Conservation (phyloP, 768 basidiomycete genomes). For the Pulveroboletus sp. region DNA sequence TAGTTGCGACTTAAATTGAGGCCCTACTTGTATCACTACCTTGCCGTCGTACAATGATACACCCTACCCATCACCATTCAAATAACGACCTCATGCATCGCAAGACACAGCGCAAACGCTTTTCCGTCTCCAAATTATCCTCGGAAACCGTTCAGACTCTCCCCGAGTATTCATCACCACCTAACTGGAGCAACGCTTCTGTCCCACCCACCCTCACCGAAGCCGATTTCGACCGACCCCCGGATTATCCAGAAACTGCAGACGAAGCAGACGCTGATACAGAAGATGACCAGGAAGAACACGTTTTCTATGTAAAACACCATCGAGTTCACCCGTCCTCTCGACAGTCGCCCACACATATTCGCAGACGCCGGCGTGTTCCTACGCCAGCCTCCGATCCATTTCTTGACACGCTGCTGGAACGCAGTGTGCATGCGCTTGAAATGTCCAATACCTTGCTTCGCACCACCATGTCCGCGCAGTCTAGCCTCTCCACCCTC, state of each 20-base stretch:
- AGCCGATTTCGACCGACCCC: conserved; percentile 56
- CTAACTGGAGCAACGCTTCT: conserved; percentile 15
- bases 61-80: conserved; percentile 15
- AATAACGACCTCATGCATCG: conserved; percentile 19
- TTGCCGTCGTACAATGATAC: conserved; percentile 9
- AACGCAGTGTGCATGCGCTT: conserved; percentile 79
- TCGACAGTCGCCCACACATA: conserved; percentile 24
- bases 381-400: conserved; percentile 41
- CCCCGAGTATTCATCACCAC: conserved; percentile 58
- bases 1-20: conserved; percentile 9
- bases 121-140: conserved; percentile 56
- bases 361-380: conserved; percentile 28
- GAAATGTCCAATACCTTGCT: conserved; percentile 83
- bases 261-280: conserved; percentile 76
- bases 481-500: conserved; percentile 50
- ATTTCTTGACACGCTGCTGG: conserved; percentile 74
- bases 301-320: conserved; percentile 21
- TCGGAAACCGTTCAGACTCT: conserved; percentile 65
- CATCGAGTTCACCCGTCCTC: conserved; percentile 34
- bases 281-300: conserved; percentile 34
- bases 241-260: conserved; percentile 74
- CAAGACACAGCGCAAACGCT: conserved; percentile 52
- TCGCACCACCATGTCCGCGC: conserved; percentile 72
- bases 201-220: conserved; percentile 23
- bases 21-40: background rate